Evolutionary conservation across 352 stramenopile genomes (phyloP), one percentile per base, ranked within the genome.

Genomic region (Pythium vanterpoolii): DNA sequence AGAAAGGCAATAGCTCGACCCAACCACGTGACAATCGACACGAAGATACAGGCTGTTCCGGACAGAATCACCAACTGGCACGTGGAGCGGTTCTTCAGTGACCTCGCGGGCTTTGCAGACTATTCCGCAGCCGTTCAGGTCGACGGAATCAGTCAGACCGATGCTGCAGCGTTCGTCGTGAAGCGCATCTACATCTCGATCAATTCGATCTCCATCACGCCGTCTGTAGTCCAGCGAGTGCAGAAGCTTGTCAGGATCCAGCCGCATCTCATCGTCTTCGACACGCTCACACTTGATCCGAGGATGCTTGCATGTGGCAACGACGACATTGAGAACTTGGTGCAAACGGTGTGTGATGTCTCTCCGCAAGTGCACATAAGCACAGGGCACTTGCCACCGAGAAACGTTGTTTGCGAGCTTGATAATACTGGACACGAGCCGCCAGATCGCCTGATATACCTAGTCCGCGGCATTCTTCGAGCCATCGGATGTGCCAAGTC

Each of bases 51-150:
- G 21, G 36, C 46, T 3, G 14, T 34, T 19, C 26, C 36, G n/a
- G 34, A 36, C 0, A 39, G 13, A 16, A 48, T 47, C 24, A 57
- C 26, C 2, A 13, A 47, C 13, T 47, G 34, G 36, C 24, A 48
- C 19, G 50, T 57, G 1, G 50, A 57, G 13, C 50, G 50, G n/a
- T 57, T 46, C 24, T 57, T 57, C 18, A 28, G 50, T 16, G 50
- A 57, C 10, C 39, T 57, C 5, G 34, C 50, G 16, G 21, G 19
- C 18, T 57, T 57, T 23, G 50, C 34, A 18, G 36, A 21, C 14
- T 39, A 27, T 18, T 39, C 11, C 13, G 28, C 34, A 2, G 3
- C 21, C 3, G 14, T 38, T 27, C 34, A 47, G 1, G 18, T 44
- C 23, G 34, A 16, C 19, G 49, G 33, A 18, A 3, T 48, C 23